phyloP scores from a whole-genome alignment of 495 filamentous ascomycete genomes.

The Peziza echinospora region DNA sequence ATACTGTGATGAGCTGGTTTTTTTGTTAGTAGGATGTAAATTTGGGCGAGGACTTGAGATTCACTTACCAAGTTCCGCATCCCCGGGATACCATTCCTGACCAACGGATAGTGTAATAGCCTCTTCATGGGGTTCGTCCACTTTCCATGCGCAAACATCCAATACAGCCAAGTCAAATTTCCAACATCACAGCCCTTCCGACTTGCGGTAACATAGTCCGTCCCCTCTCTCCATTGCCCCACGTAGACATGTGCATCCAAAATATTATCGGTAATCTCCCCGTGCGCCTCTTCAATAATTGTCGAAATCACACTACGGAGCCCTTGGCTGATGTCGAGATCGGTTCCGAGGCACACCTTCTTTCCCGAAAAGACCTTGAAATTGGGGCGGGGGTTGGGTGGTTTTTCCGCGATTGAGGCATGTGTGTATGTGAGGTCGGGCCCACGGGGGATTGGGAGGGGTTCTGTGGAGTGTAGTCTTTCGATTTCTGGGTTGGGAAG shows the following conservation, averaged over 20 bases:
- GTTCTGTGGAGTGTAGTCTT: slow-evolving; percentile 6
- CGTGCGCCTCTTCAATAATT: slow-evolving; percentile 47
- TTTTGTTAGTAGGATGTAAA: slow-evolving; percentile 3
- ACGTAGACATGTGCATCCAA: slow-evolving; percentile 58
- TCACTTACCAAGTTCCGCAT: slow-evolving; percentile 41
- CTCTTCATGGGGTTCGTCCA: slow-evolving; percentile 67
- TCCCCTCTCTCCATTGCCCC: slow-evolving; percentile 66
- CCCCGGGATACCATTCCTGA: slow-evolving; percentile 49
- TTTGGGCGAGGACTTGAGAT: neutral
- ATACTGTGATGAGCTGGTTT: slow-evolving; percentile 45
- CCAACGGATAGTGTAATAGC: slow-evolving; percentile 74
- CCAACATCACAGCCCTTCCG: slow-evolving; percentile 60
- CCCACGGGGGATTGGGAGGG: slow-evolving; percentile 7
- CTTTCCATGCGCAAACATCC: slow-evolving; percentile 65
- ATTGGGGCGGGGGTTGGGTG: slow-evolving; percentile 2
- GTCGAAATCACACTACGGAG: slow-evolving; percentile 43
- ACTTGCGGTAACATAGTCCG: slow-evolving; percentile 55
- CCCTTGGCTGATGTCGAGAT: slow-evolving; percentile 45
- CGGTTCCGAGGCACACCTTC: slow-evolving; percentile 44
- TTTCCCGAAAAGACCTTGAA: slow-evolving; percentile 45
- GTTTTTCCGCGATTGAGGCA: slow-evolving; percentile 6
- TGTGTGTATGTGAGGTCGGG: slow-evolving; percentile 16
- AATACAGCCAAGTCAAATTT: slow-evolving; percentile 81
- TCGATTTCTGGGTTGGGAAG: slow-evolving; percentile 67
- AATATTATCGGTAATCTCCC: slow-evolving; percentile 41